Evolutionary conservation across 1,139 yeast species (phyloP), one percentile per base, ranked within the genome.

Genomic region (Suhomyces bolitotheri): DNA sequence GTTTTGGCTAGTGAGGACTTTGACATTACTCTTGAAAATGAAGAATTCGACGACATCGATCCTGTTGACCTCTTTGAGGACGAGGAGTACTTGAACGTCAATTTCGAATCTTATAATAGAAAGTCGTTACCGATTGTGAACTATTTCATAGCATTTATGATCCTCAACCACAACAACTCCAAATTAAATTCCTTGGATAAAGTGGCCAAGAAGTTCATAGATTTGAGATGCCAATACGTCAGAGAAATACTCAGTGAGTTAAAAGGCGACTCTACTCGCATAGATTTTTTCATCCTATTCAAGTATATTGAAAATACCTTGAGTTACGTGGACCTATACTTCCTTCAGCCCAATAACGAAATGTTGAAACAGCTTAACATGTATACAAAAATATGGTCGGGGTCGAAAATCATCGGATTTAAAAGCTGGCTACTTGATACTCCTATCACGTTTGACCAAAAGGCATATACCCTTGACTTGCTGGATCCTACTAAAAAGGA

Each of bases 231-330:
- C 13, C 24, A 21, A 3, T 37, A 37, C 19, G 16, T 37, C 8
- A 16, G 31, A 14, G 25, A 30, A n/a, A 23, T 37, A 6, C 16
- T 37, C 9, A 24, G 19, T 10, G 27, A 25, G n/a, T 25, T 34
- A 16, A 26, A 26, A 3, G 22, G 11, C 5, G 11, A 14, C 5
- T 17, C 29, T 4, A 25, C 34, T n/a, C 24, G 33, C 6, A 39
- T 64, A 23, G 55, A 61, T 34, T 64, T 62, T 39, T 54, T 50
- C 27, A 51, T 47, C 19, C 43, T 66, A 5, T 54, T 66, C 36
- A 56, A 53, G 39, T 68, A 49, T 39, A 46, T 64, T 27, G 73
- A 69, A 45, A 61, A 60, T 31, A 66, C 75, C 0, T 58, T 61
- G 38, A 54, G 45, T 4, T 62, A 62, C 36, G 44, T 57, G 10